Conservation (phyloP, 768 basidiomycete genomes). For the Crepidotus variabilis region DNA sequence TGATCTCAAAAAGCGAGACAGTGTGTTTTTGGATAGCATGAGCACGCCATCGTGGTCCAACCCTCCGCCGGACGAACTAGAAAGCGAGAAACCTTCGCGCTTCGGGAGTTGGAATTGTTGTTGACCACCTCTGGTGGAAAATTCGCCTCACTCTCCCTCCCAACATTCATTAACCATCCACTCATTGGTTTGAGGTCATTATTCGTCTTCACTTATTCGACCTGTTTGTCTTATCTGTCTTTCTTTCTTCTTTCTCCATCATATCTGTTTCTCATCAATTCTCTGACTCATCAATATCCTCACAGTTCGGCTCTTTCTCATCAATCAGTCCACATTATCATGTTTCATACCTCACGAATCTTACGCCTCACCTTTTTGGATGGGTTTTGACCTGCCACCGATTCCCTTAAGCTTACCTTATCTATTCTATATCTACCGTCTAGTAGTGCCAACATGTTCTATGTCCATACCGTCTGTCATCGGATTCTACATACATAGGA, state of each 20-base stretch:
- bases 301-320: slow-evolving; percentile 11
- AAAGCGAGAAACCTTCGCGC: slow-evolving; percentile 48
- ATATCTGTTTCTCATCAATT: slow-evolving; percentile 15
- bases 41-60: slow-evolving; percentile 72
- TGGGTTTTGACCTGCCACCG: slow-evolving; percentile 20
- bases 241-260: slow-evolving; percentile 12
- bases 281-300: slow-evolving; percentile 8
- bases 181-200: slow-evolving; percentile 9
- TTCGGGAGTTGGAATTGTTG: slow-evolving; percentile 70
- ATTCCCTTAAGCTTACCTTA: slow-evolving; percentile 26
- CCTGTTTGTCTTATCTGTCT: slow-evolving; percentile 14
- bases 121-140: slow-evolving; percentile 29
- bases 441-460: slow-evolving; percentile 33
- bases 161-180: slow-evolving; percentile 16
- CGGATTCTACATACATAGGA: background rate
- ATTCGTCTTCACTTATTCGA: slow-evolving; percentile 7
- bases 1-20: slow-evolving; percentile 75
- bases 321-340: slow-evolving; percentile 22
- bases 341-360: slow-evolving; percentile 14
- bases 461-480: slow-evolving; percentile 9
- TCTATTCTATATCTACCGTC: slow-evolving; percentile 43
- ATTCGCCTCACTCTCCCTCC: slow-evolving; percentile 16
- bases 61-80: slow-evolving; percentile 79
- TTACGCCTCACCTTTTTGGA: slow-evolving; percentile 1
- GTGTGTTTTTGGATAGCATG: slow-evolving; percentile 67